These are phyloP conservation scores for Thalassiosira mediterranea DNA, from an alignment of 352 stramenopile species.

Conservation along the genomic window DNA sequence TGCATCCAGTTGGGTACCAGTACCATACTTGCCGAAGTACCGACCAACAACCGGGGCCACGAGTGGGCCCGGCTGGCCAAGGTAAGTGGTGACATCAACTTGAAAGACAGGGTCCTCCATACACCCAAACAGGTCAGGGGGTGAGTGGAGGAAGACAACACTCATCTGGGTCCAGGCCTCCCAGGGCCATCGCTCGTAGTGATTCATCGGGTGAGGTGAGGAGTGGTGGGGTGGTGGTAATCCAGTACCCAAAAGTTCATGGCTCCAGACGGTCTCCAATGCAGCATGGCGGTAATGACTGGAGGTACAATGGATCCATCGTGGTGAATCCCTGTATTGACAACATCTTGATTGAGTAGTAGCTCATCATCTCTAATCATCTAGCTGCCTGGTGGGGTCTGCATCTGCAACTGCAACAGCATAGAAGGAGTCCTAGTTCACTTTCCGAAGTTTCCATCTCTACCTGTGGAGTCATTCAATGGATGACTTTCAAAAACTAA, in stretches of 20 bases:
- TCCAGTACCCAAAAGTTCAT: neutral
- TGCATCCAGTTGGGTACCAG: constrained; percentile 6
- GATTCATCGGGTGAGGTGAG: neutral
- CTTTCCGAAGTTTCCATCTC: too few relatives aligned
- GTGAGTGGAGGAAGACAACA: constrained; percentile 1
- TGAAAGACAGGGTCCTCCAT: constrained; percentile 4
- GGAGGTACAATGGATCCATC: constrained; percentile 2
- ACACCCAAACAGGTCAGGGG: constrained; percentile 17
- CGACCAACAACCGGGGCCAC: constrained; percentile 13
- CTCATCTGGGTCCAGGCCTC: constrained; percentile 6
- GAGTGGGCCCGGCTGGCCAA: constrained; percentile 21
- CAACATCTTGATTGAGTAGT: constrained; percentile 4
- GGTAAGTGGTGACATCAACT: constrained; percentile 11
- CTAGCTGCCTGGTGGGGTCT: neutral
- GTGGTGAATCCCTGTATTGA: neutral
- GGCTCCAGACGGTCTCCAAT: neutral
- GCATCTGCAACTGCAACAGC: too few relatives aligned
- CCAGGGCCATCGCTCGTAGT: constrained; percentile 18
- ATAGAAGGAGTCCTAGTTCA: constrained; percentile 14
- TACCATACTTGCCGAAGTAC: constrained; percentile 27
- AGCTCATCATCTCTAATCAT: constrained; percentile 1
- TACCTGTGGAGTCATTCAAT: too few relatives aligned
- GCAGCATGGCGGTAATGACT: constrained; percentile 4
- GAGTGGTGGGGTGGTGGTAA: neutral
- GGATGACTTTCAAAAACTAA: constrained; percentile 7